These are phyloP conservation scores for Gossypium raimondii DNA, from an alignment of 345 rosid genomes.

Conservation along the genomic window DNA sequence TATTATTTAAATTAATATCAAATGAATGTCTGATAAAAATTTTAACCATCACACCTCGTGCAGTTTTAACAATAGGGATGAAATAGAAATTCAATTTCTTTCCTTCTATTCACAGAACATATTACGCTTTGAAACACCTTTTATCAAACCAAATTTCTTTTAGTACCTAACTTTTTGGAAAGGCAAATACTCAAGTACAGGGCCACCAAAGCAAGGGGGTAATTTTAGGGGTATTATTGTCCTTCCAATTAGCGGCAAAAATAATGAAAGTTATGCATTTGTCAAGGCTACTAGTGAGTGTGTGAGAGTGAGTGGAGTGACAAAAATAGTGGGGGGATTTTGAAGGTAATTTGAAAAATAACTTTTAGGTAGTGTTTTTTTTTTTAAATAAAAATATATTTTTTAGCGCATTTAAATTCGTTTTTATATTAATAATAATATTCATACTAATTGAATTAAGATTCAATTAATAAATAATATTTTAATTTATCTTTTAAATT, in stretches of 20 bases:
- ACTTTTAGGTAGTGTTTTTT: too few species aligned
- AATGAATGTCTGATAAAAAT: too few species aligned
- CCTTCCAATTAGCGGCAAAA: neutral
- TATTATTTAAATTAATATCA: too few species aligned
- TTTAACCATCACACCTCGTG: too few species aligned
- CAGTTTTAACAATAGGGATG: too few species aligned
- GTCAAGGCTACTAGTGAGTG: neutral
- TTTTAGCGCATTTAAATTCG: too few species aligned
- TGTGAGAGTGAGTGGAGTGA: neutral
- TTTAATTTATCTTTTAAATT: too few species aligned
- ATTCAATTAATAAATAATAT: too few species aligned
- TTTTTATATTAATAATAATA: too few species aligned
- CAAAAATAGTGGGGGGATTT: neutral
- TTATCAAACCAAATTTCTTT: neutral
- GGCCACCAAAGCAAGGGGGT: neutral
- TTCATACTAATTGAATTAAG: rapidly evolving
- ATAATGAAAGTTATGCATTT: neutral
- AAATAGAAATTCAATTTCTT: too few species aligned
- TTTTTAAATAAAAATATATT: too few species aligned
- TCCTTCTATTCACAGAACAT: too few species aligned
- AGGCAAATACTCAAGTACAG: neutral
- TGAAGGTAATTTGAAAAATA: neutral
- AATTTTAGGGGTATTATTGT: neutral
- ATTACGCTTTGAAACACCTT: neutral
- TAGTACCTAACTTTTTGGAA: neutral